These are phyloP conservation scores for Schrenkiella parvula DNA, from an alignment of 345 rosid species.

Conservation along the genomic window DNA sequence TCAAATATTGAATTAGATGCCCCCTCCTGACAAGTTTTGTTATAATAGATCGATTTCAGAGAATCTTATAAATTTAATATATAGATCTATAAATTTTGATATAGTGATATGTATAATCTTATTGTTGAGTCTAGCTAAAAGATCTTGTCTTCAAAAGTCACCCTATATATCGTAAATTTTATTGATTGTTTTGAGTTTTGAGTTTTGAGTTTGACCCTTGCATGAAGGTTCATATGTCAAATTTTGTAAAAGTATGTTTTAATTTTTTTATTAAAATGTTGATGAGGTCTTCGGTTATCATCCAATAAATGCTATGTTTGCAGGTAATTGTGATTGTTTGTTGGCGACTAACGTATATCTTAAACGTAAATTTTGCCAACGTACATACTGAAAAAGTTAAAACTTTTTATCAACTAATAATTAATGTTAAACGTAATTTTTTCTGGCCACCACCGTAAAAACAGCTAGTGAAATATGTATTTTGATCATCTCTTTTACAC, in stretches of 20 bases:
- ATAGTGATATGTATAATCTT: not conserved
- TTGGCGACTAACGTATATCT: too few relatives aligned
- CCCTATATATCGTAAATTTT: not conserved
- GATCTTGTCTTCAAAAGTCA: not conserved
- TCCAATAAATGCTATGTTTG: too few relatives aligned
- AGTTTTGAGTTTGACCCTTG: not conserved
- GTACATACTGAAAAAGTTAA: too few relatives aligned
- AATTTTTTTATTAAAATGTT: too few relatives aligned
- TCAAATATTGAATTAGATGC: conserved; percentile 18
- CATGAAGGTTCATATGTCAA: not conserved
- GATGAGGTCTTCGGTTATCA: too few relatives aligned
- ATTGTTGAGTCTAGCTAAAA: conserved; percentile 11
- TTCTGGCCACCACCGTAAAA: not conserved
- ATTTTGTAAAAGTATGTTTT: not conserved
- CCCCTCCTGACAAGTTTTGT: conserved; percentile 31
- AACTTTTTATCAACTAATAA: not conserved
- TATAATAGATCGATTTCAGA: conserved; percentile 27
- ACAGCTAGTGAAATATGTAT: not conserved
- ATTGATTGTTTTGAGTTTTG: not conserved
- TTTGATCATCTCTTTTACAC: not conserved
- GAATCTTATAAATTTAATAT: conserved; percentile 13
- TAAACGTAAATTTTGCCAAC: not conserved
- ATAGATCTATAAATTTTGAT: conserved; percentile 28
- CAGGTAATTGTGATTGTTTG: too few relatives aligned
- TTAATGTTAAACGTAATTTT: not conserved